A percentile compares a stretch with the other conserved stretches of the same genome.
Conservation (phyloP, 306 rosid species). For the Trifolium fragiferum region DNA sequence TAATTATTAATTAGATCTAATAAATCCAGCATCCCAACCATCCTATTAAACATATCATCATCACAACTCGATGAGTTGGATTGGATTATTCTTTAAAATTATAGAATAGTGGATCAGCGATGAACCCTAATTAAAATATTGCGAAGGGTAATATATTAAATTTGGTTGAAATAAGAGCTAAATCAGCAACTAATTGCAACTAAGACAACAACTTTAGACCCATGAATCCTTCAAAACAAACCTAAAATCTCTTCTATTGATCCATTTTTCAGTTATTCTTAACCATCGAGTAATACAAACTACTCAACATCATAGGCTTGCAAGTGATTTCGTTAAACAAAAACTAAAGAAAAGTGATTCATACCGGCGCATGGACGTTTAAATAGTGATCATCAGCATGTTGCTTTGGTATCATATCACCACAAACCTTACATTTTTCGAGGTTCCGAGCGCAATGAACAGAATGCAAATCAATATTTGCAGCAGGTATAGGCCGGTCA, state of each 20-base stretch:
- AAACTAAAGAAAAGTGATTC: constrained; percentile 21
- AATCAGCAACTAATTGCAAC: not conserved
- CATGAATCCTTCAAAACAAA: not conserved
- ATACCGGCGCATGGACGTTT: constrained; percentile 92
- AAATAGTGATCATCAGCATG: constrained; percentile 77
- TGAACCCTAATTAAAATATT: not conserved
- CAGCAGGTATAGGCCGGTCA: constrained; percentile 73
- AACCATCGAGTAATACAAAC: constrained; percentile 13
- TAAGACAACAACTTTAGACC: not conserved
- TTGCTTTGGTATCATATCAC: constrained; percentile 83
- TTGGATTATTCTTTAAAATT: not conserved
- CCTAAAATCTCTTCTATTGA: not conserved
- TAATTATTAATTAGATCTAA: not conserved
- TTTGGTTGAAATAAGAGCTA: not conserved
- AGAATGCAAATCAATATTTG: constrained; percentile 84
- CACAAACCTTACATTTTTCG: constrained; percentile 83
- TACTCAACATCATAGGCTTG: not conserved
- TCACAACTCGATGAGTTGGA: not conserved
- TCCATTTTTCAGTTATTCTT: not conserved
- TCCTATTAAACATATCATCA: not conserved
- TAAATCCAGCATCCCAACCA: not conserved
- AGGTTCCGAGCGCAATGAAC: constrained; percentile 88
- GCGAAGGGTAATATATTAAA: not conserved
- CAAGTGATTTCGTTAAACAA: not conserved
- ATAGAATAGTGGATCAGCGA: not conserved